Evolutionary conservation across 192 early-diverging fungal species (phyloP), one percentile per base, ranked within the genome.

Genomic region (Entophlyctis luteolus): DNA sequence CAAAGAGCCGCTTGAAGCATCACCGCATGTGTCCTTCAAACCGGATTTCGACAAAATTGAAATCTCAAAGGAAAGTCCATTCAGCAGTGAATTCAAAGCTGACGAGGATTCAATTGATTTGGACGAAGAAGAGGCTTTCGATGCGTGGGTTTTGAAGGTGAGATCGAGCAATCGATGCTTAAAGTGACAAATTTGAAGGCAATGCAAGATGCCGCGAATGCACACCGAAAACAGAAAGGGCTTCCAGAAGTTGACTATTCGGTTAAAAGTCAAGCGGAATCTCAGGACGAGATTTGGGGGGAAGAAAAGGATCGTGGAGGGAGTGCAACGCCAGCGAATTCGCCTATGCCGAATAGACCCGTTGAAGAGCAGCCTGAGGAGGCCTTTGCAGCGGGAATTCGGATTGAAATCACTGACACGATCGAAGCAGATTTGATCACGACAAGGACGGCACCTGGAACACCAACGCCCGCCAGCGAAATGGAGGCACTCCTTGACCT

Each of bases 191-290:
- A n/a, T n/a, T n/a, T n/a, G n/a, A 63, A 63, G 60, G 32, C 28
- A 25, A 63, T 63, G 60, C 60, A 63, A 29, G 60, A 63, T 31
- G 60, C 60, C 16, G 60, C 60, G 60, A 47, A 49, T 31, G 60
- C 16, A 32, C 50, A 63, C 32, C 6, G 36, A 29, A 18, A 29
- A 27, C 48, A 63, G 36, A 63, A 49, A 32, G 39, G 37, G 5
- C 22, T 31, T 20, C 46, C 58, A 2, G 42, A 45, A 45, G 29
- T 28, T 53, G 50, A 1, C 1, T 14, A 25, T 0, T 20, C 50
- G 2, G 16, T 53, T 53, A 0, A 20, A 25, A 46, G 22, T 46
- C 45, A 46, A 46, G 1, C 22, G 16, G 45, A 46, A 46, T n/a
- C n/a, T n/a, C n/a, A n/a, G n/a, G n/a, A n/a, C n/a, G n/a, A n/a